Evolutionary conservation across 768 basidiomycete genomes (phyloP), one percentile per base, ranked within the genome.

Genomic region (Tylopilus subfusipes): DNA sequence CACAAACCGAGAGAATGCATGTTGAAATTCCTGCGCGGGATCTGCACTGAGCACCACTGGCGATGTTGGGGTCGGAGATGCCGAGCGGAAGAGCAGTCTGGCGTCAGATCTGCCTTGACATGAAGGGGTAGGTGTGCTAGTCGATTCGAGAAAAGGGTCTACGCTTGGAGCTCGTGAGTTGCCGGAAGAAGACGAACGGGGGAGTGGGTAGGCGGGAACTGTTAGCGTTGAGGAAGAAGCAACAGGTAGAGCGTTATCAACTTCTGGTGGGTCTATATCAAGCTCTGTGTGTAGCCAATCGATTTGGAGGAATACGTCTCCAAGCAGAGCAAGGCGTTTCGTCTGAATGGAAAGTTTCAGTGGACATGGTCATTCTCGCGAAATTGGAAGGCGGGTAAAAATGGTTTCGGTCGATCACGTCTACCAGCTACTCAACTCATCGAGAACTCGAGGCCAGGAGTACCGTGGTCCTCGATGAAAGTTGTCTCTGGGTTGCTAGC

Each of bases 261-360:
- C 60, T 5, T 79, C 73, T 18, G 87, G 87, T 30, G 85, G 77
- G 3, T 78, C 53, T 33, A 93, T 81, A 24, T 90, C 93, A 6
- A 98, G 82, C 66, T 96, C 92, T 25, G 82, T 78, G 60, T 92
- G 82, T 16, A 95, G 72, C 82, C 85, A 89, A 66, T 93, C 89
- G 31, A 94, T 85, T 52, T 93, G 88, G 12, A 84, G 70, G 57
- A 93, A 83, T 30, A 81, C 77, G 10, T 73, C 72, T 8, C 84
- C 82, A 22, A 93, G 75, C 50, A 85, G 77, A 46, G 77, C 74
- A 31, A 89, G 76, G 25, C 90, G 84, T 65, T 86, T 88, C 25
- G 78, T 72, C 89, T 91, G 56, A 7, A 44, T 40, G n/a, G 40
- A 34, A 34, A 45, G 5, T 12, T 51, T 54, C 42, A 55, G 47